phyloP scores from a whole-genome alignment of 768 basidiomycete genomes.

The Crucibulum laeve region DNA sequence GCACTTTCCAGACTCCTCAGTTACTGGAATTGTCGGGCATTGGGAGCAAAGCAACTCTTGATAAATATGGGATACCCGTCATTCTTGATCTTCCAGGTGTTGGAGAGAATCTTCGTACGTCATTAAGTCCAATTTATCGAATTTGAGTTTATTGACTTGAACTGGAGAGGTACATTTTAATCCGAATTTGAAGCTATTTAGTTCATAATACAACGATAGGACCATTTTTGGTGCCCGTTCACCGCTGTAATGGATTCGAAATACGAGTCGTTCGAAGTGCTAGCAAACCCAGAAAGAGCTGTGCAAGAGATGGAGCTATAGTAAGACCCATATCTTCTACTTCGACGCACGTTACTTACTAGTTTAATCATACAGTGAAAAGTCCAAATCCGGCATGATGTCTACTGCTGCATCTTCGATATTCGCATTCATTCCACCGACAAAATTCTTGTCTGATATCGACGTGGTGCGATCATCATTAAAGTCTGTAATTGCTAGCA shows the following conservation, averaged over 20 bases:
- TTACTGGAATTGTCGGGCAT: not conserved
- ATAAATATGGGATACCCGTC: not conserved
- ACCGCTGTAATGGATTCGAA: not conserved
- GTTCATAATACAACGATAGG: not conserved
- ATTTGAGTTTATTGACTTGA: not conserved
- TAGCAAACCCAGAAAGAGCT: not conserved
- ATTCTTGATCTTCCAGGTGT: not conserved
- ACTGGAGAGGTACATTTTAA: not conserved
- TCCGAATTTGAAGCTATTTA: not conserved
- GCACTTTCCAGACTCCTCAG: not conserved
- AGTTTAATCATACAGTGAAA: not conserved
- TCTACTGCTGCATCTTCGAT: too few species aligned
- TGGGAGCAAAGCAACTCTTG: not conserved
- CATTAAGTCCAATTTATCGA: not conserved
- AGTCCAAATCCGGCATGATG: too few species aligned
- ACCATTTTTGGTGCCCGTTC: not conserved
- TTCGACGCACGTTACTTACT: not conserved
- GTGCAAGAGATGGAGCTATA: not conserved
- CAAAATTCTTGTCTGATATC: too few species aligned
- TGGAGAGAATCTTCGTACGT: not conserved
- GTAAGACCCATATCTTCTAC: not conserved
- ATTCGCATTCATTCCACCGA: too few species aligned
- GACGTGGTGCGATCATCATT: too few species aligned
- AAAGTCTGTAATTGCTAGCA: too few species aligned
- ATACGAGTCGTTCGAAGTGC: not conserved